Base-by-base conservation (phyloP, 192 early-diverging fungal species). In the Coemansia sp. region DNA sequence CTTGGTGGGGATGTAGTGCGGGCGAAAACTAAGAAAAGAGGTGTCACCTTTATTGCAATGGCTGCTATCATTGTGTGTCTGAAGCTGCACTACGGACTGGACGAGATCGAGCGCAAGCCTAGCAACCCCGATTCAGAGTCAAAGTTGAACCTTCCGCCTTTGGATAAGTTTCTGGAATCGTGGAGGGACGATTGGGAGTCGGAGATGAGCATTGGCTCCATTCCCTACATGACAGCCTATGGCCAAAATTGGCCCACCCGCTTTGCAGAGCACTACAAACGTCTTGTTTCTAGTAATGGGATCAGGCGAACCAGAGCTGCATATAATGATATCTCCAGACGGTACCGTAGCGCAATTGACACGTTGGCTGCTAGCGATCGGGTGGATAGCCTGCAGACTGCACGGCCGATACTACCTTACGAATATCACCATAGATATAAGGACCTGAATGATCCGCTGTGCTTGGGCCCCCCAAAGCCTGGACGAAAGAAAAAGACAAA, bases 31-130 rank as follows among this genome's bases (percentile, higher is more conserved):
- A 47, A 5, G 6, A 56, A 36, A 47, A 47, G 3, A 8, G 37
- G n/a, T 3, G 18, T 22, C n/a, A 43, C 61, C 22, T 59, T 63
- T 36, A 8, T 72, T 10, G 13, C 52, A 21, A 62, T 72, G 21
- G 61, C 74, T 4, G 71, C 68, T 0, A 65, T 82, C n/a, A 62
- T 77, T 40, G 39, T 82, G 15, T 69, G 65, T 32, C 65, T 82
- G 5, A 76, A 82, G 59, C 51, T 82, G 62, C 79, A 82, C 65
- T 82, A 82, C 32, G 79, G 79, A 11, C 22, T 82, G 58, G 79
- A 82, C 47, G 79, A 82, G 62, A 66, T 82, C 19, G 79, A 82
- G 65, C 79, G 79, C 15, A 36, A 59, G 15, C 26, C 39, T 16
- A 59, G 16, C 41, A 41, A 41, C 4, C 39, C 6, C 5, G 55